These are phyloP conservation scores for Metschnikowia drakensbergensis DNA, from an alignment of 805 yeast genomes.

Conservation along the genomic window DNA sequence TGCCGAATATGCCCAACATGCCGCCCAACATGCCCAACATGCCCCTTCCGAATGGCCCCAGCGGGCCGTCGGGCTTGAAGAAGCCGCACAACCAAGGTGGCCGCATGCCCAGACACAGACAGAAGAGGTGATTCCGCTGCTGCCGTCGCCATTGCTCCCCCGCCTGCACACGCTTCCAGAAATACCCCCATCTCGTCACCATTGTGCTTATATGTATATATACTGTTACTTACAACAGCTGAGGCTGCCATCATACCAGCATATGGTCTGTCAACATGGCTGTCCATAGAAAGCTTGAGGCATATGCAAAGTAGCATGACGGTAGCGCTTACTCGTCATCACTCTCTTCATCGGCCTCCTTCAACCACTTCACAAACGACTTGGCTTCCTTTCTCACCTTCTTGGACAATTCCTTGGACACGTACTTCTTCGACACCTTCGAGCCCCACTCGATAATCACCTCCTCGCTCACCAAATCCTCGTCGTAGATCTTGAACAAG, in stretches of 20 bases:
- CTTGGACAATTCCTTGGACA: conserved; percentile 85
- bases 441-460: conserved; percentile 81
- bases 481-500: conserved; percentile 73
- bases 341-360: conserved; percentile 84
- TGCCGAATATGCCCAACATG: conserved; percentile 25
- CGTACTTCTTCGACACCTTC: conserved; percentile 87
- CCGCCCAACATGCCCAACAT: conserved; percentile 19
- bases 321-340: conserved; percentile 49
- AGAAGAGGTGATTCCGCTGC: not conserved
- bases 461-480: conserved; percentile 82
- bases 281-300: no score
- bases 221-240: no score
- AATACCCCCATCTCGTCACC: no score
- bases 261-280: no score
- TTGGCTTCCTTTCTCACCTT: conserved; percentile 95
- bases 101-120: not conserved
- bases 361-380: conserved; percentile 92
- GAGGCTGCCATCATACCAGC: no score
- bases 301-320: no score
- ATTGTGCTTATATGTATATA: no score
- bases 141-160: no score
- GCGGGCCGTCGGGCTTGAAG: conserved; percentile 4
- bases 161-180: no score
- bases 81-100: not conserved
- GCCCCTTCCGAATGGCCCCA: conserved; percentile 20